phyloP scores from a whole-genome alignment of 768 basidiomycete genomes.

The Cystofilobasidium macerans region DNA sequence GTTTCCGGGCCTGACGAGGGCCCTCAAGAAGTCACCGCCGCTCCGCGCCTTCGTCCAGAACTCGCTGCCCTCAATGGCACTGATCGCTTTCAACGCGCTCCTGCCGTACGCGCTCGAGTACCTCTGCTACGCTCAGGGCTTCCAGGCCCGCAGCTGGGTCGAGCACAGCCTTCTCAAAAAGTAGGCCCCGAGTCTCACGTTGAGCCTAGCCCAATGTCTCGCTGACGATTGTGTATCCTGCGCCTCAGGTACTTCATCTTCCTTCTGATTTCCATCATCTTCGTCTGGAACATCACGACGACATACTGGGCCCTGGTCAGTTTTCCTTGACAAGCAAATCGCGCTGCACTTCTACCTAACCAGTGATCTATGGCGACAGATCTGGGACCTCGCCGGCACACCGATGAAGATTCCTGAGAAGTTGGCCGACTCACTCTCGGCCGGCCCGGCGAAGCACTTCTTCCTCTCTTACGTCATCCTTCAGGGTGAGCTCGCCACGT shows the following conservation, averaged over 20 bases:
- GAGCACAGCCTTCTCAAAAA: conserved; percentile 88
- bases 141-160: conserved; percentile 77
- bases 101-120: conserved; percentile 81
- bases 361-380: conserved; percentile 32
- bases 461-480: conserved; percentile 45
- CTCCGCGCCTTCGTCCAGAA: conserved; percentile 78
- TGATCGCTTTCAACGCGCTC: conserved; percentile 79
- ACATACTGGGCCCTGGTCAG: conserved; percentile 54
- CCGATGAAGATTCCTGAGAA: conserved; percentile 82
- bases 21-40: conserved; percentile 62
- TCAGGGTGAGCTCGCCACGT: conserved; percentile 31
- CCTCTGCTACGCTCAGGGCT: conserved; percentile 82
- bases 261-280: conserved; percentile 80
- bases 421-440: conserved; percentile 59
- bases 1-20: conserved; percentile 71
- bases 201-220: background rate
- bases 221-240: background rate
- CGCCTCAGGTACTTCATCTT: conserved; percentile 78
- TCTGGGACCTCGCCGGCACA: conserved; percentile 81
- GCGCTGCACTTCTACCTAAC: conserved; percentile 27
- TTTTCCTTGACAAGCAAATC: conserved; percentile 20
- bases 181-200: conserved; percentile 46
- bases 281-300: conserved; percentile 82
- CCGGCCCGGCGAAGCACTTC: conserved; percentile 43
- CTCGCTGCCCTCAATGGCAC: conserved; percentile 77